Conservation (phyloP, 2,329 filamentous ascomycete species). For the Neophaeococcomyces mojaviensis region DNA sequence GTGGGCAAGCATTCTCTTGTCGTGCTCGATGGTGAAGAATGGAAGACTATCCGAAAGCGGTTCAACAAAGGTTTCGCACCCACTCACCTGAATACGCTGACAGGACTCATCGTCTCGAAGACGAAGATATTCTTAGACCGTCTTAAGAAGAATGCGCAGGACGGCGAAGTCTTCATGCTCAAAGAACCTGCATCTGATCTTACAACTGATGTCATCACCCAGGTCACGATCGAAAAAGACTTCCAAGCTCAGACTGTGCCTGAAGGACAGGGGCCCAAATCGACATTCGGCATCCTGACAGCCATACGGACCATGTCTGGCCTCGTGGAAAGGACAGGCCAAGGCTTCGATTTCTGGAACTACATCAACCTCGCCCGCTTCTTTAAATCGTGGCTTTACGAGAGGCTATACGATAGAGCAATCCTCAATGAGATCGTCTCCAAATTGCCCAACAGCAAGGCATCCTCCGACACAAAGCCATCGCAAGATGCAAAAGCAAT, state of each 20-base stretch:
- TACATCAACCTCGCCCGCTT: constrained; percentile 13
- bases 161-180: constrained; percentile 30
- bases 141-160: constrained; percentile 20
- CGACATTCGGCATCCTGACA: constrained; percentile 13
- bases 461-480: not conserved
- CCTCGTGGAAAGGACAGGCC: constrained; percentile 11
- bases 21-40: constrained; percentile 32
- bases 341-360: constrained; percentile 12
- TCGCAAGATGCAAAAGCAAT: constrained; percentile 10
- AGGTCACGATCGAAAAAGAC: constrained; percentile 29
- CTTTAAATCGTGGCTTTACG: constrained; percentile 16
- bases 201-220: constrained; percentile 36
- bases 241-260: constrained; percentile 16
- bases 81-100: constrained; percentile 30
- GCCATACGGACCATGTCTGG: constrained; percentile 9
- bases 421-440: constrained; percentile 11
- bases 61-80: constrained; percentile 36
- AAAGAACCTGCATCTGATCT: constrained; percentile 32
- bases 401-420: constrained; percentile 13
- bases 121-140: constrained; percentile 14
- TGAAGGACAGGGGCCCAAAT: constrained; percentile 15
- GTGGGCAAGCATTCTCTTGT: constrained; percentile 29
- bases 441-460: constrained; percentile 10
- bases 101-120: constrained; percentile 22
- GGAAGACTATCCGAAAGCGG: constrained; percentile 30